Conservation (phyloP, 148 eudicot genomes). For the Hydrangea macrophylla region DNA sequence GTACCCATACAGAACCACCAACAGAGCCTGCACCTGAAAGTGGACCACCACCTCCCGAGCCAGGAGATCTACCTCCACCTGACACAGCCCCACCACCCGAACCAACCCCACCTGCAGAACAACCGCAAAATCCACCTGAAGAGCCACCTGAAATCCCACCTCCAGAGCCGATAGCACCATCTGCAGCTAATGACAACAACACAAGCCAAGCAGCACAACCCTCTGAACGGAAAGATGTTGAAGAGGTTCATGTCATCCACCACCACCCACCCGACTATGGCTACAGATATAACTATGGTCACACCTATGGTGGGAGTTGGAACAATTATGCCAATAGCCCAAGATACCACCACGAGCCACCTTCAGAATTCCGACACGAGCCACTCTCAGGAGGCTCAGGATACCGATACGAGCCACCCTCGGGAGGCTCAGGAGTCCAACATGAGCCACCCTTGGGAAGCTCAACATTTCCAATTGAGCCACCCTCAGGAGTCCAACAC, state of each 20-base stretch:
- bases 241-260: conserved; percentile 44
- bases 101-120: conserved; percentile 30
- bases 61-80: conserved; percentile 15
- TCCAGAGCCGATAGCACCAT: conserved; percentile 35
- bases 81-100: conserved; percentile 22
- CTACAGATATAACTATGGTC: conserved; percentile 27
- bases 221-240: conserved; percentile 30
- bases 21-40: conserved; percentile 24
- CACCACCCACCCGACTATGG: conserved; percentile 47
- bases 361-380: background rate
- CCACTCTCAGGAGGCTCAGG: too few species aligned
- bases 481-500: conserved; percentile 21
- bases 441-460: conserved; percentile 12
- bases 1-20: conserved; percentile 58
- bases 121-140: conserved; percentile 32
- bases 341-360: conserved; percentile 19
- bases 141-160: conserved; percentile 35
- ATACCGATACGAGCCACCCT: conserved; percentile 25
- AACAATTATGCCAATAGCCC: conserved; percentile 23
- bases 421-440: too few species aligned
- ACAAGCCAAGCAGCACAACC: conserved; percentile 36
- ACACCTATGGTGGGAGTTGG: conserved; percentile 23
- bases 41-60: conserved; percentile 24
- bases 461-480: too few species aligned
- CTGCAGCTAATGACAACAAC: conserved; percentile 20